Evolutionary conservation across 331 rosid species (phyloP).

Genomic region (Ulmus americana): DNA sequence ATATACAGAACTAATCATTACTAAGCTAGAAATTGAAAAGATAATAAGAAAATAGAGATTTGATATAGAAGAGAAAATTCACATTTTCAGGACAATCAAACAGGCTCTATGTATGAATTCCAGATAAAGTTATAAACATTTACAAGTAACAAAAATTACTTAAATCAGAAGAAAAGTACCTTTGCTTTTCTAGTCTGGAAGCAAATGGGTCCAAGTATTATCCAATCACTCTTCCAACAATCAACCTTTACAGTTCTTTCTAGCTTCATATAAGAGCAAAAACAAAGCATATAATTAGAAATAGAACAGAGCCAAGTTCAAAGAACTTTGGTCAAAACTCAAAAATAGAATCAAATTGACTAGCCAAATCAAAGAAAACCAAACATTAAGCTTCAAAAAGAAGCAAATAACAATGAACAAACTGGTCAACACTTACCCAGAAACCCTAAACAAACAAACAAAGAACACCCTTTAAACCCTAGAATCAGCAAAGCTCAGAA

Average conservation of each 20-base stretch:
- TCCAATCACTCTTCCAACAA: slow-evolving; percentile 14
- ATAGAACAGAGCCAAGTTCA: neutral
- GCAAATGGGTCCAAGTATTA: slow-evolving; percentile 19
- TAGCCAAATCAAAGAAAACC: neutral
- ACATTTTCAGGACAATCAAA: neutral
- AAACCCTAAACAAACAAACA: slow-evolving; percentile 28
- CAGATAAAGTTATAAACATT: slow-evolving; percentile 5
- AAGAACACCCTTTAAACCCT: slow-evolving; percentile 30
- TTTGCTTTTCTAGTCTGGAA: slow-evolving; percentile 13
- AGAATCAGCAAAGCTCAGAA: slow-evolving; percentile 13
- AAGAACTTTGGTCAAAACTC: neutral
- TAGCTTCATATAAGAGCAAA: neutral
- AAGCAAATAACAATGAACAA: slow-evolving; percentile 15
- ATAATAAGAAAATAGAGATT: neutral
- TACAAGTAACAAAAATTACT: neutral
- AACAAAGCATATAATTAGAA: neutral
- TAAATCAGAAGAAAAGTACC: slow-evolving; percentile 2
- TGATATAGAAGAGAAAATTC: neutral
- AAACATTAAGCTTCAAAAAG: slow-evolving; percentile 1
- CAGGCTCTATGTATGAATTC: neutral
- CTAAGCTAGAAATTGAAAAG: too few relatives aligned
- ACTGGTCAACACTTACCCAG: slow-evolving; percentile 21
- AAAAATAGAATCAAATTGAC: slow-evolving; percentile 3
- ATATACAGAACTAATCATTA: too few relatives aligned
- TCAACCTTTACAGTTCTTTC: slow-evolving; percentile 6